Evolutionary conservation across 495 filamentous ascomycete species (phyloP), one percentile per base, ranked within the genome.

Genomic region (Staphylotrichum longicolle): DNA sequence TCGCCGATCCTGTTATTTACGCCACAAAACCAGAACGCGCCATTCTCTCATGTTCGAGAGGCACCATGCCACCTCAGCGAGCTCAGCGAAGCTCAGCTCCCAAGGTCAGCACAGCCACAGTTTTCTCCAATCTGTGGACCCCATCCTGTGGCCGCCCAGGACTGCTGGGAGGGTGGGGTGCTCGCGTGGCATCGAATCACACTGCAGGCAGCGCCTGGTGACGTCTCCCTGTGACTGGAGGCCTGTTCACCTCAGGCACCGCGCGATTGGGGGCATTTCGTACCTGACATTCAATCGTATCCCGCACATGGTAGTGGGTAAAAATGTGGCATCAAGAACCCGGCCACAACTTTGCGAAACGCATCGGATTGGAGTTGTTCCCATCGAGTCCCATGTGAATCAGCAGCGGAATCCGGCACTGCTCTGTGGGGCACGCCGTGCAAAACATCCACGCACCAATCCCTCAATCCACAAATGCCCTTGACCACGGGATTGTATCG

Each of bases 101-200:
- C 9, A 14, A n/a, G 5, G 20, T 48, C 14, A 4, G 33, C 50
- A 53, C 34, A 53, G 50, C 34, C 35, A 53, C 50, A 37, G 50
- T 40, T 20, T 4, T 1, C 4, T 10, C 50, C 35, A 10, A 37
- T 3, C 34, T 40, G 7, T 7, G 50, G 34, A 20, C 30, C 32
- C 11, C 32, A 8, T 47, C 14, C 45, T 15, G 12, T 7, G 45
- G 10, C 45, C 6, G 37, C 37, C 37, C 37, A 39, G 10, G 37
- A 39, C 51, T 7, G 14, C 35, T 39, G 51, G 7, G 34, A 37
- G 20, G 30, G 14, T 34, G 42, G 54, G n/a, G 33, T 12, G 15
- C 20, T 61, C 47, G 49, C 44, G 55, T 59, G 61, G 55, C 34
- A 44, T 63, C 61, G 42, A 63, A 63, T 59, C 56, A 63, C 12